Conservation (phyloP, 2,329 filamentous ascomycete genomes). For the Alternaria triticimaculans region DNA sequence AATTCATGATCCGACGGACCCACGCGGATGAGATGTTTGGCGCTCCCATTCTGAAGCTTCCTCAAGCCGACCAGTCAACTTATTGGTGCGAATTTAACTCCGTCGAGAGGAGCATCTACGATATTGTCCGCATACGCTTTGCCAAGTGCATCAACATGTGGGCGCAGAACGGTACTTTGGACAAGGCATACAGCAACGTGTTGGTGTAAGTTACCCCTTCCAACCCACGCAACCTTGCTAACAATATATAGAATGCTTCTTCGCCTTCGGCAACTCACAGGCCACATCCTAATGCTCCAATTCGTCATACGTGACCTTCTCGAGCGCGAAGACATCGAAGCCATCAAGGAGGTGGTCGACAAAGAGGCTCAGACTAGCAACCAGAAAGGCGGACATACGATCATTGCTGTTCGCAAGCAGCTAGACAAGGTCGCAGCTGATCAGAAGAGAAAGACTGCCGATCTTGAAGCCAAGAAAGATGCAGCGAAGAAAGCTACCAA, state of each 20-base stretch:
- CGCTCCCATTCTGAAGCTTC: slow-evolving; percentile 61
- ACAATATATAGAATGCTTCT: too few relatives aligned
- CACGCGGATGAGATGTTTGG: slow-evolving; percentile 61
- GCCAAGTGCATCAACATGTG: slow-evolving; percentile 51
- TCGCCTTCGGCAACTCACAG: slow-evolving; percentile 59
- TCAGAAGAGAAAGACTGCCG: slow-evolving; percentile 20
- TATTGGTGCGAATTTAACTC: slow-evolving; percentile 58
- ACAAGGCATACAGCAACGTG: slow-evolving; percentile 50
- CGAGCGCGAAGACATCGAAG: slow-evolving; percentile 53
- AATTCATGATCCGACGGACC: slow-evolving; percentile 63
- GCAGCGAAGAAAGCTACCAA: slow-evolving; percentile 8
- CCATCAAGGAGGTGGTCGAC: slow-evolving; percentile 46
- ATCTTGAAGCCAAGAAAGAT: slow-evolving; percentile 7
- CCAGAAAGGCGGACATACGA: too few relatives aligned
- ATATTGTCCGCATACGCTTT: slow-evolving; percentile 57
- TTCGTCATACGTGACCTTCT: slow-evolving; percentile 55
- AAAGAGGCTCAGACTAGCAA: neutral
- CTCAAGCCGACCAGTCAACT: slow-evolving; percentile 54
- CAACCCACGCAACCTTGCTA: too few relatives aligned
- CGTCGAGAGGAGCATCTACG: slow-evolving; percentile 61
- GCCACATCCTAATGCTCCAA: slow-evolving; percentile 58
- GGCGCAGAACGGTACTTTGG: slow-evolving; percentile 26
- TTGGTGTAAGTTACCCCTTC: slow-evolving; percentile 45
- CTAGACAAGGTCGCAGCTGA: slow-evolving; percentile 31
- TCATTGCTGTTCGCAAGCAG: slow-evolving; percentile 38